A percentile compares a stretch with the other conserved stretches of the same genome.
These are phyloP conservation scores for Erythrobasidium yunnanense DNA, from an alignment of 768 basidiomycete genomes.

Conservation along the genomic window DNA sequence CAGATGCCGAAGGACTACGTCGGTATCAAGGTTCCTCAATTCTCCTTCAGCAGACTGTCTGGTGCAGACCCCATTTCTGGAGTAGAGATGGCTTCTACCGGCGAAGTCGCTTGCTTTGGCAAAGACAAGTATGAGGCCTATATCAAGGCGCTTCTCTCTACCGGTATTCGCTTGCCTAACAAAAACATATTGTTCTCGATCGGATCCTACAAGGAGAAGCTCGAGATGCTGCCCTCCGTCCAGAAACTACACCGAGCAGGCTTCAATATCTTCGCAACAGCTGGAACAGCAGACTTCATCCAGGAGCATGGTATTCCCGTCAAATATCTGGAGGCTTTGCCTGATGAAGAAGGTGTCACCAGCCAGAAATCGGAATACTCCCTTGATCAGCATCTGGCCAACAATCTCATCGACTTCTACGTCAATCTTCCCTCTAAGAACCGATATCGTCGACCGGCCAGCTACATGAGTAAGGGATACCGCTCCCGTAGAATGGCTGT, in stretches of 20 bases:
- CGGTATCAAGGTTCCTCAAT: constrained; percentile 98
- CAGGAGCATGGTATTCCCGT: constrained; percentile 92
- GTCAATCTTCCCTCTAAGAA: constrained; percentile 99
- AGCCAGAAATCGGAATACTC: constrained; percentile 96
- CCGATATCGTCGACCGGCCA: constrained; percentile 89
- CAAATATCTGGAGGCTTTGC: constrained; percentile 47
- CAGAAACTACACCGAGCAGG: constrained; percentile 88
- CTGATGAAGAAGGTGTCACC: constrained; percentile 48
- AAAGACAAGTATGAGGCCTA: constrained; percentile 97
- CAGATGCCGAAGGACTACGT: constrained; percentile 87
- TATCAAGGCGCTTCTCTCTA: constrained; percentile 89
- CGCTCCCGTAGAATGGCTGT: constrained; percentile 96
- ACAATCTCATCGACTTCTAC: constrained; percentile 84
- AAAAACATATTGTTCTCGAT: constrained; percentile 96
- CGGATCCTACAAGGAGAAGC: constrained; percentile 92
- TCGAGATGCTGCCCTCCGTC: constrained; percentile 87
- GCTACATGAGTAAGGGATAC: constrained; percentile 93
- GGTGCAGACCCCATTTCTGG: constrained; percentile 96
- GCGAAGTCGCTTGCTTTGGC: constrained; percentile 98
- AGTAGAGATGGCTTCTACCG: constrained; percentile 99
- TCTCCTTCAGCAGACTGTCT: constrained; percentile 90
- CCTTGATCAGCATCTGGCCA: constrained; percentile 81
- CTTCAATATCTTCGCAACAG: constrained; percentile 91
- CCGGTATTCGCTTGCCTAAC: constrained; percentile 85
- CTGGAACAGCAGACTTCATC: constrained; percentile 94